Evolutionary conservation across 495 filamentous ascomycete genomes (phyloP).

Genomic region (Talaromyces thailandensis): DNA sequence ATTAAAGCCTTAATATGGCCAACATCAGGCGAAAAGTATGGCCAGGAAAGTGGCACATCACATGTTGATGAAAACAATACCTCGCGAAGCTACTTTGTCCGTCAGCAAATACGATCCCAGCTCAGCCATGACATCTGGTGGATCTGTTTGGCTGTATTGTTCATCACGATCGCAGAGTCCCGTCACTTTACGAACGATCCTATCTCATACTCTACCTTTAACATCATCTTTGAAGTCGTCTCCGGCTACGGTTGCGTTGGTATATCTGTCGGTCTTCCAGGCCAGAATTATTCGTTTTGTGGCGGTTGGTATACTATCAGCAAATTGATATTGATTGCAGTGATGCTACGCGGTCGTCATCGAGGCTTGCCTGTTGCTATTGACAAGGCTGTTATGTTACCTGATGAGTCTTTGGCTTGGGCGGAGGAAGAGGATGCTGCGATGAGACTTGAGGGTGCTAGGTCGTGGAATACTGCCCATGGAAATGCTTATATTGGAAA

Average conservation of each 20-base stretch:
- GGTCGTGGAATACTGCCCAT: background rate
- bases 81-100: slow-evolving; percentile 47
- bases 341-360: slow-evolving; percentile 73
- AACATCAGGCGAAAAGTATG: slow-evolving; percentile 12
- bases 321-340: slow-evolving; percentile 68
- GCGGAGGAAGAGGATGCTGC: slow-evolving; percentile 54
- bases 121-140: slow-evolving; percentile 85
- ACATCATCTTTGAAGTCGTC: slow-evolving; percentile 78
- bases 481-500: background rate
- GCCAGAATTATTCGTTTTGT: slow-evolving; percentile 60
- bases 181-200: slow-evolving; percentile 57
- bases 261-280: slow-evolving; percentile 62
- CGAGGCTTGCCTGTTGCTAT: slow-evolving; percentile 74
- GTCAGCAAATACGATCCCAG: slow-evolving; percentile 63
- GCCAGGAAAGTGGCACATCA: slow-evolving; percentile 9
- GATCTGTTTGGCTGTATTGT: slow-evolving; percentile 62
- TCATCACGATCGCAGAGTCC: slow-evolving; percentile 69
- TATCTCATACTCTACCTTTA: slow-evolving; percentile 67
- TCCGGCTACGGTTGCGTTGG: slow-evolving; percentile 82
- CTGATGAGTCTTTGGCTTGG: slow-evolving; percentile 46
- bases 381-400: slow-evolving; percentile 68
- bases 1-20: background rate
- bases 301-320: slow-evolving; percentile 62
- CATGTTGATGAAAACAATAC: slow-evolving; percentile 15
- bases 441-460: slow-evolving; percentile 14